Evolutionary conservation across 768 basidiomycete genomes (phyloP).

Genomic region (Collybiopsis confluens): DNA sequence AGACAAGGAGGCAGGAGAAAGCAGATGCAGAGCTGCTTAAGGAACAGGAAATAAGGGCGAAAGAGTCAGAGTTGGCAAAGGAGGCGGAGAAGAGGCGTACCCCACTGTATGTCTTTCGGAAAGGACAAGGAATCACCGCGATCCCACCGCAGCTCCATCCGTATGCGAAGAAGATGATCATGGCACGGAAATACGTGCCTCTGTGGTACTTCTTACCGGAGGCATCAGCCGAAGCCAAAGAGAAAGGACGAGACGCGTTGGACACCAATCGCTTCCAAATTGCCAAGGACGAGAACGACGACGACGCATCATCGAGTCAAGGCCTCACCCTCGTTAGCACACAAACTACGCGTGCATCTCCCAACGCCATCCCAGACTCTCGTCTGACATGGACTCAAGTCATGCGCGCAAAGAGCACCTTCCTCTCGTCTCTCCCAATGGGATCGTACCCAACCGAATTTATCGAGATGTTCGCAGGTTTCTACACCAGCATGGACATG

Average conservation of each 20-base stretch:
- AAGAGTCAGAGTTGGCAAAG: conserved; percentile 13
- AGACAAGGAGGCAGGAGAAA: conserved; percentile 17
- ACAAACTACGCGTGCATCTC: neutral
- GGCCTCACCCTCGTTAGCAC: neutral
- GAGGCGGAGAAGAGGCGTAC: conserved; percentile 12
- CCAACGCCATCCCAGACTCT: neutral
- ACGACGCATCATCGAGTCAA: neutral
- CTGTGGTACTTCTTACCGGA: conserved; percentile 8
- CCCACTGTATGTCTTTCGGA: neutral
- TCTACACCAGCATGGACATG: conserved; percentile 9
- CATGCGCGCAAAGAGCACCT: neutral
- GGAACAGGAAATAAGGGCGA: conserved; percentile 14
- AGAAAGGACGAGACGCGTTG: neutral
- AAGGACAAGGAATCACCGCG: neutral
- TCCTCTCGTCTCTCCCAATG: neutral
- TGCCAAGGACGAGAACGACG: neutral
- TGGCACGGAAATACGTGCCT: neutral
- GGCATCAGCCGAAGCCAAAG: conserved; percentile 3
- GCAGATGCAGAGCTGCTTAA: conserved; percentile 1
- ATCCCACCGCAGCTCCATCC: conserved; percentile 1
- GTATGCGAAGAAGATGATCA: conserved; percentile 1
- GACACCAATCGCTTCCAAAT: conserved; percentile 1
- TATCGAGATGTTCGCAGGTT: conserved; percentile 6
- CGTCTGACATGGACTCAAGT: conserved; percentile 3
- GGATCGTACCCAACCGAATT: neutral